These are phyloP conservation scores for Plasmodium gonderi DNA, from an alignment of 169 alveolate species.

Conservation along the genomic window DNA sequence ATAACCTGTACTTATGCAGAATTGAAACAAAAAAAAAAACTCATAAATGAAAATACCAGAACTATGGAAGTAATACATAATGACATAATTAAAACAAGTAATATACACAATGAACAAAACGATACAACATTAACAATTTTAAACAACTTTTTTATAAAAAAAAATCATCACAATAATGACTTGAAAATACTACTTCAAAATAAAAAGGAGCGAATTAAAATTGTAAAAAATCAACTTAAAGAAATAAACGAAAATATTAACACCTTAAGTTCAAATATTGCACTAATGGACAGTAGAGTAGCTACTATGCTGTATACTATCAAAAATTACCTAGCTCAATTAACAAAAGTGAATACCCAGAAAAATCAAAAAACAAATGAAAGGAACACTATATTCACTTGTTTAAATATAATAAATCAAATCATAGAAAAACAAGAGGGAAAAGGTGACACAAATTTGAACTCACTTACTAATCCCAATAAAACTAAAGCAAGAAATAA, in stretches of 20 bases:
- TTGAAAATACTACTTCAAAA: constrained; percentile 26
- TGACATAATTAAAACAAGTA: constrained; percentile 1
- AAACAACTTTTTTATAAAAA: constrained; percentile 30
- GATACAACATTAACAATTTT: constrained; percentile 9
- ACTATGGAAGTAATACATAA: constrained; percentile 10
- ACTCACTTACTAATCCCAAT: neutral
- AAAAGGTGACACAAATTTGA: neutral
- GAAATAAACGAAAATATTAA: constrained; percentile 3
- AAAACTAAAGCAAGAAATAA: neutral
- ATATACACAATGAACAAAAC: constrained; percentile 9
- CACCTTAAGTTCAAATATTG: neutral
- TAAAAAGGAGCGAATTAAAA: neutral
- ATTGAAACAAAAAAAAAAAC: constrained; percentile 23
- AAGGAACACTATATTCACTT: neutral
- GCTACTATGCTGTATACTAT: constrained; percentile 7
- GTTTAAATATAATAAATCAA: constrained; percentile 34
- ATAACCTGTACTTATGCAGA: constrained; percentile 3
- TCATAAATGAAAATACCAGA: constrained; percentile 22
- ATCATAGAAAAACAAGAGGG: constrained; percentile 43
- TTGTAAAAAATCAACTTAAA: constrained; percentile 17
- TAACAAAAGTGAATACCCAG: neutral
- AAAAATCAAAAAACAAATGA: neutral
- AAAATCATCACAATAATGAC: constrained; percentile 23
- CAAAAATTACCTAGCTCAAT: constrained; percentile 5
- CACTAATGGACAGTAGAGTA: constrained; percentile 15